phyloP scores from a whole-genome alignment of 176 grass and related monocot genomes.

The Oryza rufipogon region DNA sequence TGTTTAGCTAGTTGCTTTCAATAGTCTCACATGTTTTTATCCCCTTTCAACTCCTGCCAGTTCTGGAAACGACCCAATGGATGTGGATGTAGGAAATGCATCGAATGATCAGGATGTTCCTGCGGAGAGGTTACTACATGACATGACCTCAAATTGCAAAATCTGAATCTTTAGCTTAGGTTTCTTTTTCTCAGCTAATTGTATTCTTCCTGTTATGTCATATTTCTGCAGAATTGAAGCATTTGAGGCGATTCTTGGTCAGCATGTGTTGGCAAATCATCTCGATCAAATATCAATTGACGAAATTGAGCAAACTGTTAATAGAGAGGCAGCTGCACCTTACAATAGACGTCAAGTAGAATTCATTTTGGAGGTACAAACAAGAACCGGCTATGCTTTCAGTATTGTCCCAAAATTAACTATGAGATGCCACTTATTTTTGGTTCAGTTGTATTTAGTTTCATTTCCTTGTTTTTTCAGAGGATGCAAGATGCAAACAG shows the following conservation, averaged over 20 bases:
- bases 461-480: slow-evolving; percentile 53
- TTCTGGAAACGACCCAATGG: slow-evolving; percentile 63
- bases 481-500: slow-evolving; percentile 91
- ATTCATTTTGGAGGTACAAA: slow-evolving; percentile 77
- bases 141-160: slow-evolving; percentile 23
- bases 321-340: slow-evolving; percentile 55
- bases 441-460: not conserved
- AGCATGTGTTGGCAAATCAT: slow-evolving; percentile 85
- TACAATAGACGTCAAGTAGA: slow-evolving; percentile 80
- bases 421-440: too few relatives aligned
- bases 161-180: not conserved
- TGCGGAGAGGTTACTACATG: slow-evolving; percentile 56
- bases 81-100: slow-evolving; percentile 69
- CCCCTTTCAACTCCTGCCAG: slow-evolving; percentile 40
- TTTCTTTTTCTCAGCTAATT: slow-evolving; percentile 30
- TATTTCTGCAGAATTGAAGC: slow-evolving; percentile 63
- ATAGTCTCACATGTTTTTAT: not conserved
- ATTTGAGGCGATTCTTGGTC: slow-evolving; percentile 75
- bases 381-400: slow-evolving; percentile 13
- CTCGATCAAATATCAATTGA: slow-evolving; percentile 74
- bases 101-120: slow-evolving; percentile 62
- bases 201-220: slow-evolving; percentile 20
- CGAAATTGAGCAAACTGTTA: slow-evolving; percentile 77
- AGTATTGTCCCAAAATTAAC: not conserved
- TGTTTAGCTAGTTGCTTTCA: not conserved